Base-by-base conservation (phyloP, 2,329 filamentous ascomycete species). In the Aspergillus japonicus region DNA sequence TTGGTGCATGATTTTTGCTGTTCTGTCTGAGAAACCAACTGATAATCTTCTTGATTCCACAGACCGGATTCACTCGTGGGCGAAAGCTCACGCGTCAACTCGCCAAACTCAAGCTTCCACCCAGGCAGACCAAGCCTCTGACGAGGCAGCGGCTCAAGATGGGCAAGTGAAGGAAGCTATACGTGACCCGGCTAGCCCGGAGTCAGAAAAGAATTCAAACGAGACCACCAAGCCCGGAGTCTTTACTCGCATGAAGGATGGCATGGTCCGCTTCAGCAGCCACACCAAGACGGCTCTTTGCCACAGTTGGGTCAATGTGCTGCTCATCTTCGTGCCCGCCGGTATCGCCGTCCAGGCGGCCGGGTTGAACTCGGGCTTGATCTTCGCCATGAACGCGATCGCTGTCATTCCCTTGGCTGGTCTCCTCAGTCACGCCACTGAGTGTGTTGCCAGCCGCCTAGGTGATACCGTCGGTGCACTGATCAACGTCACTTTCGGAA, bases 401-500 rank as follows among this genome's bases (percentile, higher is more conserved):
- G 89, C 89, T 67, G 89, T 92, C 69, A 84, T 92, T 60, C 89
- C 89, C 26, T 80, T 92, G 62, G 89, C 89, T 53, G 89, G 87
- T 58, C 76, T 92, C 56, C 80, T 92, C 66, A 87, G 86, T 67
- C 87, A 87, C 75, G 89, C 89, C 39, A 92, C 89, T 16, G 89
- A 92, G 76, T 89, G 86, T 59, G 89, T 92, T 59, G 89, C 89
- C 51, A 83, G 83, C 64, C 85, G 86, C 66, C 82, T 92, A 76
- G 89, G 89, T 55, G 89, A 92, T 71, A 88, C 88, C 3, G 78
- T 91, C 50, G 89, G 89, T 57, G 89, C 89, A 35, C 75, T 92
- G 68, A 83, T 91, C 71, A 92, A 91, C 69, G 87, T 91, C 61
- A 91, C 89, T 8, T 91, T 91, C 78, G 89, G 89, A 66, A 92